These are phyloP conservation scores for Colletotrichum salicis DNA, from an alignment of 2,329 filamentous ascomycete genomes.

Conservation along the genomic window DNA sequence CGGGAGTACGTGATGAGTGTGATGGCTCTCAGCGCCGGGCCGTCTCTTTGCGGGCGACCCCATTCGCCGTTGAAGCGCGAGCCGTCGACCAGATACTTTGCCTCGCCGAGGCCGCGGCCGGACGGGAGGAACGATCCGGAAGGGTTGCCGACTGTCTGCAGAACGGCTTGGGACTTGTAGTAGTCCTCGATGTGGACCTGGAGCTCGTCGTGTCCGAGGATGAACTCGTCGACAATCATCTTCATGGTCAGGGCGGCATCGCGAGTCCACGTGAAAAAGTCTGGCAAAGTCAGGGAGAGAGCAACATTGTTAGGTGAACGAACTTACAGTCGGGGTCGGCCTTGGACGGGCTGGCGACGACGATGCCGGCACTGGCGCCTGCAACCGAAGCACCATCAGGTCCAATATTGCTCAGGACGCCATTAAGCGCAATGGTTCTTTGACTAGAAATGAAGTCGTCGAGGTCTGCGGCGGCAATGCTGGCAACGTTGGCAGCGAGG, in stretches of 20 bases:
- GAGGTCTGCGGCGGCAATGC: conserved; percentile 20
- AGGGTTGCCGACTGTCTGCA: conserved; percentile 64
- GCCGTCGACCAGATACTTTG: conserved; percentile 64
- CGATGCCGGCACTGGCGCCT: conserved; percentile 60
- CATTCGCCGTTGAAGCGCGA: conserved; percentile 62
- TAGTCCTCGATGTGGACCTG: conserved; percentile 61
- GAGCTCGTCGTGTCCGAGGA: conserved; percentile 56
- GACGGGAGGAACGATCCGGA: conserved; percentile 58
- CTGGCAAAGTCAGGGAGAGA: conserved; percentile 46
- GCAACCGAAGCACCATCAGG: conserved; percentile 57
- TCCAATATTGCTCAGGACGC: conserved; percentile 66
- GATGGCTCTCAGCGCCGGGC: conserved; percentile 68
- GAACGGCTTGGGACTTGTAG: conserved; percentile 60
- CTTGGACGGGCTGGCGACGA: conserved; percentile 67
- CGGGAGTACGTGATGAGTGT: conserved; percentile 65
- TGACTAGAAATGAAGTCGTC: conserved; percentile 54
- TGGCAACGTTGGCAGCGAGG: conserved; percentile 14
- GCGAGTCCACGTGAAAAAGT: conserved; percentile 68
- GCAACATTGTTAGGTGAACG: neutral
- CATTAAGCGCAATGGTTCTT: conserved; percentile 58
- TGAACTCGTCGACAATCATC: conserved; percentile 61
- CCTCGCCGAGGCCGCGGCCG: conserved; percentile 62
- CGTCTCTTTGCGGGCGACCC: conserved; percentile 70
- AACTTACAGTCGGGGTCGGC: conserved; percentile 62
- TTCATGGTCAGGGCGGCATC: conserved; percentile 66